Base-by-base conservation (phyloP, 176 grass and related monocot genomes). In the Aegilops bicornis region DNA sequence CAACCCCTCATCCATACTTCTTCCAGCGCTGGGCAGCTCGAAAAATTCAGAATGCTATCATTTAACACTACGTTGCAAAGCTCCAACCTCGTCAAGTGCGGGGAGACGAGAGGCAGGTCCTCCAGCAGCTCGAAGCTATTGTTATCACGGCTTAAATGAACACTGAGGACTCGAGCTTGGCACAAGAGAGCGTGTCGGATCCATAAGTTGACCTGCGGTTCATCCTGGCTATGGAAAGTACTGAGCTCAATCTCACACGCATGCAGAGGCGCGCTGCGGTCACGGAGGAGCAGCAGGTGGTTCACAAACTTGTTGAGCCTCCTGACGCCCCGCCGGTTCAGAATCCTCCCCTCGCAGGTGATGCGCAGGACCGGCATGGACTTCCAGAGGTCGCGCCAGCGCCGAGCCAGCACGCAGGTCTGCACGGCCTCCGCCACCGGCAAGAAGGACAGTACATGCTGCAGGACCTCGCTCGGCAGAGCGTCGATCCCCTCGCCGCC, bases 371-470 rank as follows among this genome's bases (percentile, higher is more conserved):
- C 8, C 0, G 86, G 62, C 48, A 83, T 59, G 47, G 79, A 83
- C 79, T 67, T 83, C 86, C 86, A 88, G 79, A 88, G 72, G 71
- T 76, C 33, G 61, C 71, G 71, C 71, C 80, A 88, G 23, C 79
- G 60, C 15, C 61, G 15, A 0, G 86, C 42, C n/a, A 81, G 36
- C 13, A 61, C 31, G 43, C 78, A 54, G 22, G 78, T 75, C 56
- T 6, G 59, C 69, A 87, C 85, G 13, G 78, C 78, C 85, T 87
- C 78, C 58, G 6, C 56, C 20, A 24, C 10, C 3, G 69, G 36
- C 50, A 87, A 7, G 54, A 81, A 81, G 8, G 77, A 73, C 54
- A 87, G 56, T 8, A 87, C 77, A 37, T 81, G 68, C 78, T 87
- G 85, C 58, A 81, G 22, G 27, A 61, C 58, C 42, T 75, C 78